These are phyloP conservation scores for Tuber aestivum DNA, from an alignment of 495 filamentous ascomycete genomes.

Conservation along the genomic window DNA sequence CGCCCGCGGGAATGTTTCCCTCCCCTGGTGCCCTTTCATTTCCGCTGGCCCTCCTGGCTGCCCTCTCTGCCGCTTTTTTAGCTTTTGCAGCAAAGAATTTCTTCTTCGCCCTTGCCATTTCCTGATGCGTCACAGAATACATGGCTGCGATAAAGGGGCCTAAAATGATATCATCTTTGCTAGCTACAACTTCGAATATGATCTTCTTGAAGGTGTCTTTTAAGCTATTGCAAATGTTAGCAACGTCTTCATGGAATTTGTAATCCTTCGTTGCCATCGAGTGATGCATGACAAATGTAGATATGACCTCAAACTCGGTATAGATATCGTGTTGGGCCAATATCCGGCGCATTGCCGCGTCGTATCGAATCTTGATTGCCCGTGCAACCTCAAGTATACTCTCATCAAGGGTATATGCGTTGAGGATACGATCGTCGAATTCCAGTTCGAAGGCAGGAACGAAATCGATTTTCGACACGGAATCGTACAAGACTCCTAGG, in stretches of 20 bases:
- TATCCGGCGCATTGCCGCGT: conserved; percentile 66
- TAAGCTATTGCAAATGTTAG: conserved; percentile 55
- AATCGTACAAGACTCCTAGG: conserved; percentile 78
- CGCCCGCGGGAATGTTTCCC: not conserved
- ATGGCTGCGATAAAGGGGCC: conserved; percentile 75
- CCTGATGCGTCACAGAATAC: conserved; percentile 73
- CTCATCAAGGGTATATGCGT: conserved; percentile 53
- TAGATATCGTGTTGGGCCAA: conserved; percentile 80
- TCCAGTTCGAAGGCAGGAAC: conserved; percentile 59
- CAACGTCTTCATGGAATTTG: conserved; percentile 79
- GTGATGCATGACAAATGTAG: conserved; percentile 71
- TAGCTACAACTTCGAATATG: conserved; percentile 60
- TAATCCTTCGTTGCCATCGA: conserved; percentile 64
- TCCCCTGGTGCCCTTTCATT: conserved; percentile 11
- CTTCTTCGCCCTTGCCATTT: conserved; percentile 54
- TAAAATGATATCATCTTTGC: conserved; percentile 53
- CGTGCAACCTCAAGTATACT: conserved; percentile 54
- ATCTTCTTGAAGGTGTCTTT: conserved; percentile 60
- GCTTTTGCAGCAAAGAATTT: conserved; percentile 40
- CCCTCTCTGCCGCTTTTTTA: conserved; percentile 5
- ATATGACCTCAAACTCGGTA: conserved; percentile 89
- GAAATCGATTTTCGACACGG: conserved; percentile 62
- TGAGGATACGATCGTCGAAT: conserved; percentile 74
- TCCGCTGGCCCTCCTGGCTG: not conserved
- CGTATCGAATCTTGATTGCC: conserved; percentile 70